Evolutionary conservation across 805 yeast genomes (phyloP), one percentile per base, ranked within the genome.

Genomic region (Pichia scutulata): DNA sequence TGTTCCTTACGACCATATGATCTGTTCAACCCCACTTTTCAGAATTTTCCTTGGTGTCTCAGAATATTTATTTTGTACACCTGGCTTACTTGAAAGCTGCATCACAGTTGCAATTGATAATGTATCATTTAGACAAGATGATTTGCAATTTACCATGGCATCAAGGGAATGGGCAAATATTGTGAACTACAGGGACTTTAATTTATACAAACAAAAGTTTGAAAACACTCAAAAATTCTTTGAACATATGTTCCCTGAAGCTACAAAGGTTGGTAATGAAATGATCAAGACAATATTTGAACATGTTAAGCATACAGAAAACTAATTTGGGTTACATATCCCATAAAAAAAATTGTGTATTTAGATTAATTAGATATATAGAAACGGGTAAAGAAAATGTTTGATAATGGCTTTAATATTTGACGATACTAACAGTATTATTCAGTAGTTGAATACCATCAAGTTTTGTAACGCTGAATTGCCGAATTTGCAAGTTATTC

Each of bases 1-100:
- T 41, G 84, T 86, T 36, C 99, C 99, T 5, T 92, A 93, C 62
- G 97, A 92, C 65, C 99, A 93, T 67, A 90, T 92, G 69, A 90
- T 92, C 52, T 92, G 98, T 63, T 87, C 97, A 1, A 93, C 99
- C 0, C 99, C 99, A 37, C 57, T 86, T 28, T 93, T 92, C 64
- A 77, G 98, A 63, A 89, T 93, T 40, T 89, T 93, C 68, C 73
- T 93, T 40, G 98, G 98, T 43, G 97, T 93, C 23, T 80, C 96
- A 0, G 97, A 93, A 64, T 92, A 89, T 65, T 70, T 93, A 30
- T 93, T 92, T 65, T 81, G 95, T 60, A 80, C 89, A 0, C 92
- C 93, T 0, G 86, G 84, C 1, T 67, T 92, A 37, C 69, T 93
- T n/a, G 96, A 89, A 43, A 81, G 81, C 52, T 84, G 93, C 51